A percentile compares a stretch with the other conserved stretches of the same genome.
Conservation (phyloP, 495 filamentous ascomycete genomes). For the Penicillium coffeae region DNA sequence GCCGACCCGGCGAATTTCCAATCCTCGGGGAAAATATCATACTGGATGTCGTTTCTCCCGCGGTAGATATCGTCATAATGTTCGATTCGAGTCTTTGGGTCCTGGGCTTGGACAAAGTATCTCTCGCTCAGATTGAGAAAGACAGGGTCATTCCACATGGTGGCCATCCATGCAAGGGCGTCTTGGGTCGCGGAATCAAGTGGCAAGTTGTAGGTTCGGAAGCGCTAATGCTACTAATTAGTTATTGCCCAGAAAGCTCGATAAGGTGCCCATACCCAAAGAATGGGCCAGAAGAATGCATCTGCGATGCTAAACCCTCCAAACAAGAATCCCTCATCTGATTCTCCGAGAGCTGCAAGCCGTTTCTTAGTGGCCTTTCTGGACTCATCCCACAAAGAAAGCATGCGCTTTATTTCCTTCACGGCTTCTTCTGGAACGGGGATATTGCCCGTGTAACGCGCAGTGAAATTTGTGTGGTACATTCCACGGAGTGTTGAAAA, state of each 20-base stretch:
- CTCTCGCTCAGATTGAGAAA: slow-evolving; percentile 27
- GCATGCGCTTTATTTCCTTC: slow-evolving; percentile 23
- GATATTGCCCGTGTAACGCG: slow-evolving; percentile 28
- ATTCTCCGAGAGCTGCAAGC: slow-evolving; percentile 18
- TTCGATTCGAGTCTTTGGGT: slow-evolving; percentile 32
- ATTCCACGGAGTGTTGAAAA: slow-evolving; percentile 43
- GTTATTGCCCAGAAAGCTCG: neutral
- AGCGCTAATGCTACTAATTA: slow-evolving; percentile 25
- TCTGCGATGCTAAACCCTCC: slow-evolving; percentile 36
- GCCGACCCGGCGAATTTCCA: slow-evolving; percentile 34
- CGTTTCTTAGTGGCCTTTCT: slow-evolving; percentile 19
- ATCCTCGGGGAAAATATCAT: slow-evolving; percentile 30
- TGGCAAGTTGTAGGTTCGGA: slow-evolving; percentile 43
- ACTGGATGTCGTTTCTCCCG: slow-evolving; percentile 30
- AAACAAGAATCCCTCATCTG: slow-evolving; percentile 26
- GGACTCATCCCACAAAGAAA: slow-evolving; percentile 20
- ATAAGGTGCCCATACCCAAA: slow-evolving; percentile 31
- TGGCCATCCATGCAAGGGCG: slow-evolving; percentile 39
- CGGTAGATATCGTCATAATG: slow-evolving; percentile 42
- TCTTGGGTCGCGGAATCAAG: slow-evolving; percentile 32
- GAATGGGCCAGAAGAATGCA: slow-evolving; percentile 31
- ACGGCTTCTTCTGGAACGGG: slow-evolving; percentile 23
- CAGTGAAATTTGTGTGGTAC: slow-evolving; percentile 45
- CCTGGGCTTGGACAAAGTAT: slow-evolving; percentile 37
- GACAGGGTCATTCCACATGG: slow-evolving; percentile 45